phyloP scores from a whole-genome alignment of 2,329 filamentous ascomycete genomes.

The Hypocrella siamensis region DNA sequence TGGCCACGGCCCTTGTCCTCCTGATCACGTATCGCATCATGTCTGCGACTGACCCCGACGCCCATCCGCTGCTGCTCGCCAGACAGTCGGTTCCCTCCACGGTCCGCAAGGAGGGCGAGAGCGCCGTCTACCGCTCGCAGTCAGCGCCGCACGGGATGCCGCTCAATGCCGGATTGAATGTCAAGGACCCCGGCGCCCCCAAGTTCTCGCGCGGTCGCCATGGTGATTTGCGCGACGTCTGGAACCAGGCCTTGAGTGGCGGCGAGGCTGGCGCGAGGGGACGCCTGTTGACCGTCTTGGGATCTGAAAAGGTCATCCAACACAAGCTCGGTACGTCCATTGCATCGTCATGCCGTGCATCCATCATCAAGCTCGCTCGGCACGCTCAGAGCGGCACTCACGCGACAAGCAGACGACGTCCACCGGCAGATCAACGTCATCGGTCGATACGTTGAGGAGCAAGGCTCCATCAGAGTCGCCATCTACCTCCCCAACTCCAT shows the following conservation, averaged over 20 bases:
- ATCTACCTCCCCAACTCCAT: constrained; percentile 88
- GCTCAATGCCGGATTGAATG: constrained; percentile 60
- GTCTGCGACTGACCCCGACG: constrained; percentile 66
- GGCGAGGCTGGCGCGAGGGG: constrained; percentile 53
- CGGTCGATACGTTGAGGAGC: constrained; percentile 58
- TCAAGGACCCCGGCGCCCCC: constrained; percentile 64
- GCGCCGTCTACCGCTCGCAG: constrained; percentile 70
- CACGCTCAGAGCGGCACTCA: constrained; percentile 4
- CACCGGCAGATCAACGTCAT: constrained; percentile 79
- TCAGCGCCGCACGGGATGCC: constrained; percentile 76
- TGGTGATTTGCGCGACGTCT: constrained; percentile 83
- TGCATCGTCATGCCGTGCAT: not conserved
- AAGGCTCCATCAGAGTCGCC: constrained; percentile 62
- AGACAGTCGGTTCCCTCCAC: constrained; percentile 66
- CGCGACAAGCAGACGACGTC: constrained; percentile 41
- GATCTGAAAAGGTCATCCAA: constrained; percentile 58
- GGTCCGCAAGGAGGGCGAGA: constrained; percentile 72
- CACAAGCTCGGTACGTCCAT: constrained; percentile 42
- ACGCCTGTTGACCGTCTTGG: constrained; percentile 64
- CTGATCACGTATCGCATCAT: constrained; percentile 58
- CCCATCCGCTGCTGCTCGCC: constrained; percentile 78
- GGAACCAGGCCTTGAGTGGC: constrained; percentile 54
- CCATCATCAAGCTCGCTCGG: too few species aligned
- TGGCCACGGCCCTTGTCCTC: constrained; percentile 50
- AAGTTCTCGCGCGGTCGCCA: constrained; percentile 74